Evolutionary conservation across 345 rosid species (phyloP).

Genomic region (Luvunga scandens): DNA sequence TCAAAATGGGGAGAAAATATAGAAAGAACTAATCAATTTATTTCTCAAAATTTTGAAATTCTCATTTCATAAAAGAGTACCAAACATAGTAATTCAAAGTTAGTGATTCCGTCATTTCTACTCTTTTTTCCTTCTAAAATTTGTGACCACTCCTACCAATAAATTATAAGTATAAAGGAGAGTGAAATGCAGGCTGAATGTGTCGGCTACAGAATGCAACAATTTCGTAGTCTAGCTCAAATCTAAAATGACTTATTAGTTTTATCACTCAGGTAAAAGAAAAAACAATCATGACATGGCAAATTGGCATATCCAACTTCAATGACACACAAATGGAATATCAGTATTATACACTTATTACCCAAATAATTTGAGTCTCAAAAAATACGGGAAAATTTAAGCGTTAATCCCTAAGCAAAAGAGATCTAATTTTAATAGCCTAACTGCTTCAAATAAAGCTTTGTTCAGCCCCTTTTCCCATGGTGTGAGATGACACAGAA

Average conservation of each 20-base stretch:
- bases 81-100: not conserved
- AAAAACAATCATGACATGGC: too few relatives aligned
- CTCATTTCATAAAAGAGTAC: not conserved
- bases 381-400: not conserved
- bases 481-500: not conserved
- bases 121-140: not conserved
- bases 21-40: not conserved
- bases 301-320: not conserved
- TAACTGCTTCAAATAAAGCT: not conserved
- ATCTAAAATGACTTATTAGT: not conserved
- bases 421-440: too few relatives aligned
- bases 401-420: not conserved
- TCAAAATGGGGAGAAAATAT: not conserved
- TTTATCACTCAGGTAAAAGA: not conserved
- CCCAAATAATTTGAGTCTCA: not conserved
- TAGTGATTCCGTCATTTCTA: not conserved
- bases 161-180: not conserved
- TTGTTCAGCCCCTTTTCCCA: not conserved
- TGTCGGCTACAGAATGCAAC: not conserved
- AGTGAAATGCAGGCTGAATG: not conserved
- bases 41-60: not conserved
- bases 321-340: not conserved
- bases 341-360: not conserved
- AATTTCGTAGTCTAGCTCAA: not conserved
- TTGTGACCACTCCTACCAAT: not conserved